phyloP scores from a whole-genome alignment of 2,329 filamentous ascomycete genomes.

The Alternaria brassicae region DNA sequence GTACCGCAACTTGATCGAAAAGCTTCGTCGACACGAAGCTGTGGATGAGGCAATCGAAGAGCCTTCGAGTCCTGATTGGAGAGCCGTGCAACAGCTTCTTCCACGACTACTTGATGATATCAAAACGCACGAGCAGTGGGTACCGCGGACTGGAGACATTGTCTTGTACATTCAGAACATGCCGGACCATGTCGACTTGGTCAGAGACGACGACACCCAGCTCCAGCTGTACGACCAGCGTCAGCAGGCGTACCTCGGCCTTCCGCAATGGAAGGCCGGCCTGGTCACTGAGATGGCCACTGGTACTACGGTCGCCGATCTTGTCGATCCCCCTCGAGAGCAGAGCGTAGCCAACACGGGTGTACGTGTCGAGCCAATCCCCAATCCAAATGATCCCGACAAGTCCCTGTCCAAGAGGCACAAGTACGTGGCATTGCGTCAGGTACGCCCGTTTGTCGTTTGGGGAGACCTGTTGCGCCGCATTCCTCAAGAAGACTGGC shows the following conservation, averaged over 20 bases:
- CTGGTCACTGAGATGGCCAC: constrained; percentile 61
- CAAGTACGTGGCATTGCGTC: constrained; percentile 62
- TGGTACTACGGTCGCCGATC: constrained; percentile 54
- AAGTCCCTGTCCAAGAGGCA: constrained; percentile 63
- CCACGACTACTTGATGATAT: constrained; percentile 53
- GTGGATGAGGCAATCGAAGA: constrained; percentile 59
- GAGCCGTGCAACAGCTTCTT: constrained; percentile 57
- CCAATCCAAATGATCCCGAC: constrained; percentile 57
- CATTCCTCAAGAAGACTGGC: constrained; percentile 53
- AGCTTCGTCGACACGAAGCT: constrained; percentile 52
- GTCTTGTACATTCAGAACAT: constrained; percentile 60
- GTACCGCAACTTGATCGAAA: constrained; percentile 58
- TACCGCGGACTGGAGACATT: constrained; percentile 64
- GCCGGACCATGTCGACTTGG: constrained; percentile 34
- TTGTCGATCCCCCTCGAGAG: constrained; percentile 52
- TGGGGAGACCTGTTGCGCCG: constrained; percentile 60
- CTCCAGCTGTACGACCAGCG: constrained; percentile 33
- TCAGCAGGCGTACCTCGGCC: constrained; percentile 41
- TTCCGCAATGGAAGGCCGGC: constrained; percentile 64
- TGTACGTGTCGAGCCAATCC: constrained; percentile 64
- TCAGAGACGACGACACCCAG: constrained; percentile 33
- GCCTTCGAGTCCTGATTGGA: constrained; percentile 63
- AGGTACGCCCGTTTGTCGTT: constrained; percentile 62
- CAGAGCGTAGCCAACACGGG: constrained; percentile 59
- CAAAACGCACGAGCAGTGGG: constrained; percentile 56